Evolutionary conservation across 768 basidiomycete species (phyloP).

Genomic region (Xerocomellus chrysenteron): DNA sequence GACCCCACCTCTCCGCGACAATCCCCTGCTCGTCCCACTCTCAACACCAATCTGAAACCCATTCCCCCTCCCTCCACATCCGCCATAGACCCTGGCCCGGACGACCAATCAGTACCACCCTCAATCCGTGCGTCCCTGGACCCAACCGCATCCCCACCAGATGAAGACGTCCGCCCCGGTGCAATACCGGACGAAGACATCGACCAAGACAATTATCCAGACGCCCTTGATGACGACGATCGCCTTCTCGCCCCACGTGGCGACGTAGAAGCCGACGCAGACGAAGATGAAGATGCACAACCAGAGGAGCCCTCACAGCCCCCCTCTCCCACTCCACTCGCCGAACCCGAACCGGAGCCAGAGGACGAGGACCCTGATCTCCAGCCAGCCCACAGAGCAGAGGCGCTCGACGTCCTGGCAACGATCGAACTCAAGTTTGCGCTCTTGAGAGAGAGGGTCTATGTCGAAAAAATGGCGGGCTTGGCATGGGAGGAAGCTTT

Average conservation of each 20-base stretch:
- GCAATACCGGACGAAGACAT: constrained; percentile 32
- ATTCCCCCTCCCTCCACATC: constrained; percentile 9
- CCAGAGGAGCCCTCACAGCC: constrained; percentile 26
- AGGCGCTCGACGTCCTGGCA: constrained; percentile 85
- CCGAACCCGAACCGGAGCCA: constrained; percentile 27
- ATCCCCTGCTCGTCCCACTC: constrained; percentile 18
- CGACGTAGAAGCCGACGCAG: constrained; percentile 26
- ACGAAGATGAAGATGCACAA: constrained; percentile 35
- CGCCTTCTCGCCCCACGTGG: constrained; percentile 16
- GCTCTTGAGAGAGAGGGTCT: constrained; percentile 77
- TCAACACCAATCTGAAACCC: constrained; percentile 14
- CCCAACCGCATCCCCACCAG: constrained; percentile 19
- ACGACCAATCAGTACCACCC: constrained; percentile 18
- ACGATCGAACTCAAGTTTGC: constrained; percentile 94
- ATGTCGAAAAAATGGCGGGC: constrained; percentile 92
- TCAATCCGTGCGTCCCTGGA: constrained; percentile 20
- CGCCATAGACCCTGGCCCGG: constrained; percentile 22
- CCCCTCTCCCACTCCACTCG: constrained; percentile 23
- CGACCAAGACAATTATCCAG: constrained; percentile 19
- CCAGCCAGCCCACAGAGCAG: constrained; percentile 79
- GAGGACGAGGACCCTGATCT: constrained; percentile 62
- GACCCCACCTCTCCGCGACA: constrained; percentile 26
- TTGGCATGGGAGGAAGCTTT: constrained; percentile 86
- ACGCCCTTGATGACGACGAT: constrained; percentile 24
- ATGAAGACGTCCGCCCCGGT: constrained; percentile 9